Conservation (phyloP, 345 rosid genomes). For the Hevea brasiliensis region DNA sequence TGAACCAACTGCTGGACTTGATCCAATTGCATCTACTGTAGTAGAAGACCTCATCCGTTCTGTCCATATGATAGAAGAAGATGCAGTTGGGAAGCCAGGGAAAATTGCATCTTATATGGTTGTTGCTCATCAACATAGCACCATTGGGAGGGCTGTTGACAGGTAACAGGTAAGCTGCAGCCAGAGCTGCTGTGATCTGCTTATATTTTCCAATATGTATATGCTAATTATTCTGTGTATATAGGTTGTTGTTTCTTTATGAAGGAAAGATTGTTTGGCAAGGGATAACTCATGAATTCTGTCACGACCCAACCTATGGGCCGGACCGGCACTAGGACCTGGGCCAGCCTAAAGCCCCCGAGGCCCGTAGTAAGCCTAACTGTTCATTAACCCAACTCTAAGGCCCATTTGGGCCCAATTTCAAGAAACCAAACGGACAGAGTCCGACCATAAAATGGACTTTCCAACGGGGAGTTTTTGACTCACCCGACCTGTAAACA, state of each 20-base stretch:
- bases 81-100: conserved; percentile 63
- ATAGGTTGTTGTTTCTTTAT: conserved; percentile 84
- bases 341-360: too few relatives aligned
- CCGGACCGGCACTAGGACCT: too few relatives aligned
- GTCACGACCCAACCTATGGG: too few relatives aligned
- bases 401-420: too few relatives aligned
- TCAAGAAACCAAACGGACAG: too few relatives aligned
- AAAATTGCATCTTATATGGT: conserved; percentile 83
- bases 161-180: conserved; percentile 45
- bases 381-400: too few relatives aligned
- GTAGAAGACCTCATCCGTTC: conserved; percentile 97
- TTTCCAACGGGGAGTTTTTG: too few relatives aligned
- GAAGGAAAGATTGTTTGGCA: conserved; percentile 91
- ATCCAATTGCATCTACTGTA: conserved; percentile 98
- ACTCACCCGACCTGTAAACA: too few relatives aligned
- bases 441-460: too few relatives aligned
- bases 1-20: conserved; percentile 97
- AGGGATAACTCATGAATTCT: conserved; percentile 90
- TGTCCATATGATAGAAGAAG: conserved; percentile 63
- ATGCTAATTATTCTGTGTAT: conserved; percentile 12
- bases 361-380: too few relatives aligned
- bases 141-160: conserved; percentile 93
- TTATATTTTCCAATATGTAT: not conserved
- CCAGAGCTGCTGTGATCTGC: not conserved
- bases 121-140: conserved; percentile 97